phyloP scores from a whole-genome alignment of 1,284 basidiomycete genomes.

The Wallemia mellicola region DNA sequence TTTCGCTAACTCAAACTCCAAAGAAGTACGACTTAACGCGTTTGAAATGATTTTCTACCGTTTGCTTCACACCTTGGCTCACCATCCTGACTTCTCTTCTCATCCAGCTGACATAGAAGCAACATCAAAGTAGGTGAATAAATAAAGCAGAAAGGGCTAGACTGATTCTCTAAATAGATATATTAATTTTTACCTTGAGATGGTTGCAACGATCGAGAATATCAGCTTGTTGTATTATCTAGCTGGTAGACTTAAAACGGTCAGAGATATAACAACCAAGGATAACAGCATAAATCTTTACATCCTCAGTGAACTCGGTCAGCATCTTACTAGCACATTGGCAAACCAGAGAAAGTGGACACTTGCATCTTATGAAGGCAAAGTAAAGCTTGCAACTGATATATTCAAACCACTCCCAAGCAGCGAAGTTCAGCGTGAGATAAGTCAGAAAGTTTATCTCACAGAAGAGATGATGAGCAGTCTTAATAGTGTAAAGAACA shows the following conservation, averaged over 20 bases:
- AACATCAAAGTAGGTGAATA: constrained; percentile 29
- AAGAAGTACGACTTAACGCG: constrained; percentile 30
- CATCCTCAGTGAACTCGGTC: constrained; percentile 58
- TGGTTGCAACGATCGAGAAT: constrained; percentile 42
- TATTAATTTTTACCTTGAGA: constrained; percentile 58
- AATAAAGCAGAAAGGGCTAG: not conserved
- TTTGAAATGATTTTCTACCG: constrained; percentile 62
- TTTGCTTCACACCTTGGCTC: constrained; percentile 56
- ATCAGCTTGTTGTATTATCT: constrained; percentile 55
- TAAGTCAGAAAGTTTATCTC: constrained; percentile 3
- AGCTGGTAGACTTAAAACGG: constrained; percentile 53
- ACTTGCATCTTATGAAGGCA: constrained; percentile 46
- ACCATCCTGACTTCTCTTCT: constrained; percentile 65
- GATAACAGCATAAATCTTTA: constrained; percentile 43
- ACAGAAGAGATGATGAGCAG: not conserved
- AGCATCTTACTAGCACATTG: constrained; percentile 46
- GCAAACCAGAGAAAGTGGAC: constrained; percentile 41
- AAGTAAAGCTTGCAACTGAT: constrained; percentile 47
- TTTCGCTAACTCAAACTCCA: not conserved
- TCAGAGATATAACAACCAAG: constrained; percentile 29
- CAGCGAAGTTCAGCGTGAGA: constrained; percentile 9
- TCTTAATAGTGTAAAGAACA: constrained; percentile 2
- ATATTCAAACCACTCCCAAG: constrained; percentile 25
- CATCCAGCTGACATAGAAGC: constrained; percentile 29
- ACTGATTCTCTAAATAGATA: constrained; percentile 25